Evolutionary conservation across 1,139 yeast genomes (phyloP).

Genomic region (Debaryomycetaceae sp.): DNA sequence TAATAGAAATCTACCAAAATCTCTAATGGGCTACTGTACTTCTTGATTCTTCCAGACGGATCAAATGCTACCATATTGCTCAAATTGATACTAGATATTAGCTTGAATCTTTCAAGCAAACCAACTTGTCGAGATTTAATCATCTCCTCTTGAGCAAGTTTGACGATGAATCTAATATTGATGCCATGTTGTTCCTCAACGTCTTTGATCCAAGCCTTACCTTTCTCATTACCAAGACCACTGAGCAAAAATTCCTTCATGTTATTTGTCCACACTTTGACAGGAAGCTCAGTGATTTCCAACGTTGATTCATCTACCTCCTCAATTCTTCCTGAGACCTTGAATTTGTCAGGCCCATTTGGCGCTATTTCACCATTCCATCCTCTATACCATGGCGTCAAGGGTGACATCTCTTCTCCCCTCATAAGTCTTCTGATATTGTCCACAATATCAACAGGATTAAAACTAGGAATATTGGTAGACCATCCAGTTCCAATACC

Average conservation of each 20-base stretch:
- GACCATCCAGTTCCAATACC: constrained; percentile 99
- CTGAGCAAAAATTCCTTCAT: constrained; percentile 80
- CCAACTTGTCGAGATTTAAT: constrained; percentile 70
- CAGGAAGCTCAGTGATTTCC: constrained; percentile 91
- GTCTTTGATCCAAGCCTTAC: constrained; percentile 85
- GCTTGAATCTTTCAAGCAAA: constrained; percentile 76
- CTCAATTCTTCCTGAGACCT: constrained; percentile 75
- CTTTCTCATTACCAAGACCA: constrained; percentile 74
- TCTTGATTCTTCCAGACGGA: constrained; percentile 83
- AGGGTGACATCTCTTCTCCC: constrained; percentile 65
- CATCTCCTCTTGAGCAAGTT: constrained; percentile 78
- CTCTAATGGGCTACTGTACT: constrained; percentile 70
- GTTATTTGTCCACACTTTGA: constrained; percentile 87
- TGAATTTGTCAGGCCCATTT: constrained; percentile 61
- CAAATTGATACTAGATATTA: constrained; percentile 63
- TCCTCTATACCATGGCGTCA: constrained; percentile 95
- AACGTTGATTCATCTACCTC: constrained; percentile 76
- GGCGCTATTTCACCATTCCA: constrained; percentile 85
- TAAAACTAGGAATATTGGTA: constrained; percentile 84
- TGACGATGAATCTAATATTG: constrained; percentile 75
- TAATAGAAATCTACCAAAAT: constrained; percentile 81
- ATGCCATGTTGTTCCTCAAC: constrained; percentile 91
- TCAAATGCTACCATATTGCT: constrained; percentile 96
- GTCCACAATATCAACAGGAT: constrained; percentile 77
- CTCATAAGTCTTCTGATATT: constrained; percentile 73